Conservation (phyloP, 2,329 filamentous ascomycete species). For the Penicillium brasilianum region DNA sequence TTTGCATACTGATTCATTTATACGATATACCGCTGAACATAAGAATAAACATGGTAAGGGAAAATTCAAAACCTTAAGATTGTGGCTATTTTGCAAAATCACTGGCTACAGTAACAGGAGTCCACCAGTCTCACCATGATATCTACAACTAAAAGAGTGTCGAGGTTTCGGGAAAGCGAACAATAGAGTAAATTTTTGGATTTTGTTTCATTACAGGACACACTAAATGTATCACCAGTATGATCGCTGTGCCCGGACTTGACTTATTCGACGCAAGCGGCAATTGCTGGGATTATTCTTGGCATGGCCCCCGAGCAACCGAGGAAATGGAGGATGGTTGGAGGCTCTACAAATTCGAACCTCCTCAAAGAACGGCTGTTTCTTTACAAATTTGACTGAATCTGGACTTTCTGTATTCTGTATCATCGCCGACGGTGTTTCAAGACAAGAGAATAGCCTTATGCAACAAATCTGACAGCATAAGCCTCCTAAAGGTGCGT, state of each 20-base stretch:
- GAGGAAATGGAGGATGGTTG: background rate
- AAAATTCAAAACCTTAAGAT: background rate
- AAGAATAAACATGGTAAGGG: background rate
- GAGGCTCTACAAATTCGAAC: conserved; percentile 1
- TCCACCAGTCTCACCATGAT: background rate
- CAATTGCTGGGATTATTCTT: background rate
- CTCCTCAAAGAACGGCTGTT: conserved; percentile 1
- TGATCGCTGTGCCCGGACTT: background rate
- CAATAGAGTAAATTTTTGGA: conserved; percentile 2
- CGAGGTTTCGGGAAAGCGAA: conserved; percentile 1
- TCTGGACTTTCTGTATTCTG: conserved; percentile 4
- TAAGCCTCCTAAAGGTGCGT: conserved; percentile 1
- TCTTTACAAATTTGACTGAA: background rate
- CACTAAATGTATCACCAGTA: background rate
- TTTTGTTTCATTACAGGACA: conserved; percentile 1
- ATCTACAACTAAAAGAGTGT: background rate
- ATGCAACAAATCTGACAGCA: background rate
- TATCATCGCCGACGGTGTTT: background rate
- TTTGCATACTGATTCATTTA: background rate
- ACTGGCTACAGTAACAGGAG: conserved; percentile 3
- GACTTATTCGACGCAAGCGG: conserved; percentile 2
- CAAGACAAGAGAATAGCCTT: background rate
- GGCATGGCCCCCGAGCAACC: background rate
- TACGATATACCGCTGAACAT: background rate
- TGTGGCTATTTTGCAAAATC: conserved; percentile 4